phyloP scores from a whole-genome alignment of 352 stramenopile species.

The Pythium grandisporangium region DNA sequence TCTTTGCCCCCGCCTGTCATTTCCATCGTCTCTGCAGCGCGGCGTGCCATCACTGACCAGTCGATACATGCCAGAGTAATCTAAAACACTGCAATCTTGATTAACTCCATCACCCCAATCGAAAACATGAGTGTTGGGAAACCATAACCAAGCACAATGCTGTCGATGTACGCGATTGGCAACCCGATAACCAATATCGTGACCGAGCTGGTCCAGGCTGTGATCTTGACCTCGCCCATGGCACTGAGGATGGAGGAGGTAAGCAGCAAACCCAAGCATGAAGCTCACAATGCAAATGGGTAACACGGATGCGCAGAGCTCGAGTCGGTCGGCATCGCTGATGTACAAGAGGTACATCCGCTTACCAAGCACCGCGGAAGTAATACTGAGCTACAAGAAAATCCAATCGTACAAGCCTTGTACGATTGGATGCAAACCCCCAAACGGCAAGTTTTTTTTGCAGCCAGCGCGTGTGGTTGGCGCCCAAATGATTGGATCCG shows the following conservation, averaged over 20 bases:
- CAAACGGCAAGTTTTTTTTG: slow-evolving; percentile 49
- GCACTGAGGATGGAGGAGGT: slow-evolving; percentile 29
- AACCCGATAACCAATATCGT: slow-evolving; percentile 41
- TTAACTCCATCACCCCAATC: slow-evolving; percentile 32
- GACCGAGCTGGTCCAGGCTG: slow-evolving; percentile 28
- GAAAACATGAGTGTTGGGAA: slow-evolving; percentile 37
- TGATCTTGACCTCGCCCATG: slow-evolving; percentile 47
- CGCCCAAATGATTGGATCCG: slow-evolving; percentile 68
- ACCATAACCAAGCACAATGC: slow-evolving; percentile 27
- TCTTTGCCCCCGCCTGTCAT: slow-evolving; percentile 19
- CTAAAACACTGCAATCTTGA: slow-evolving; percentile 29
- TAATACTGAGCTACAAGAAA: slow-evolving; percentile 22
- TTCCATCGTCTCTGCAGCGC: slow-evolving; percentile 31
- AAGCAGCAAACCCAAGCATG: slow-evolving; percentile 39
- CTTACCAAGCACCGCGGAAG: slow-evolving; percentile 20
- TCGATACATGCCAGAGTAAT: slow-evolving; percentile 26
- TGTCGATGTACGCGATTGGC: slow-evolving; percentile 33
- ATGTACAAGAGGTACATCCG: slow-evolving; percentile 38
- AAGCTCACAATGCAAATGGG: slow-evolving; percentile 40
- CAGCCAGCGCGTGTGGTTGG: slow-evolving; percentile 52
- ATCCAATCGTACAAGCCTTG: no score
- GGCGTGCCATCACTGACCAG: slow-evolving; percentile 30
- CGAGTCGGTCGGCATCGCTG: slow-evolving; percentile 31
- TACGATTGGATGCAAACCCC: slow-evolving; percentile 48
- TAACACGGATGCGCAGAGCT: slow-evolving; percentile 31